These are phyloP conservation scores for Populus trichocarpa DNA, from an alignment of 441 rosid species.

Conservation along the genomic window DNA sequence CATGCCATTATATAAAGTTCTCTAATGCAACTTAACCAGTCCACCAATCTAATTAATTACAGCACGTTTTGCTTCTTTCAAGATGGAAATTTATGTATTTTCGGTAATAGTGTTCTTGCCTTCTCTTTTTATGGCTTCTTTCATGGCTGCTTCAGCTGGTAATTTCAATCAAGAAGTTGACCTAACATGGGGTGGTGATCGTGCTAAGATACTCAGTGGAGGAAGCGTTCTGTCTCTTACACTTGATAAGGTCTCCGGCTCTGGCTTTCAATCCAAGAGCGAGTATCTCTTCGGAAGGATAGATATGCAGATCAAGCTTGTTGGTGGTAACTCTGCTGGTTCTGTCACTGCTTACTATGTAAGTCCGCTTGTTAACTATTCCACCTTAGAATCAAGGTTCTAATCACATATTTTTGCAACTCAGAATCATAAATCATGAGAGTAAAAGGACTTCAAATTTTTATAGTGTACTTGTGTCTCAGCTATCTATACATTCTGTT, in stretches of 20 bases:
- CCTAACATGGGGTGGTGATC: slow-evolving; percentile 46
- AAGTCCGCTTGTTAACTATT: slow-evolving; percentile 1
- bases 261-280: slow-evolving; percentile 41
- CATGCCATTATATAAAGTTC: background rate
- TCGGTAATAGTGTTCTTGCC: background rate
- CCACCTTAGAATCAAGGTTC: background rate
- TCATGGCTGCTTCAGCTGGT: slow-evolving; percentile 13
- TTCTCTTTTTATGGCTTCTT: slow-evolving; percentile 6
- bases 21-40: background rate
- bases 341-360: slow-evolving; percentile 54
- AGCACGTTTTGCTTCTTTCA: background rate
- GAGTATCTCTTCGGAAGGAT: slow-evolving; percentile 42
- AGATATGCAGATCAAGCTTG: slow-evolving; percentile 46
- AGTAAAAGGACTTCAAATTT: background rate
- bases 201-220: slow-evolving; percentile 30
- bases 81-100: slow-evolving; percentile 13
- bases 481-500: background rate
- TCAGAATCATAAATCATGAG: background rate
- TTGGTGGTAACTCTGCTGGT: slow-evolving; percentile 54
- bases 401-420: background rate
- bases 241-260: slow-evolving; percentile 40
- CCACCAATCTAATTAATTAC: background rate
- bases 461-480: background rate
- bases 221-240: slow-evolving; percentile 36
- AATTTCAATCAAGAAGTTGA: slow-evolving; percentile 35